Evolutionary conservation across 163 green algal genomes (phyloP).

Genomic region (Trebouxia gelatinosa): DNA sequence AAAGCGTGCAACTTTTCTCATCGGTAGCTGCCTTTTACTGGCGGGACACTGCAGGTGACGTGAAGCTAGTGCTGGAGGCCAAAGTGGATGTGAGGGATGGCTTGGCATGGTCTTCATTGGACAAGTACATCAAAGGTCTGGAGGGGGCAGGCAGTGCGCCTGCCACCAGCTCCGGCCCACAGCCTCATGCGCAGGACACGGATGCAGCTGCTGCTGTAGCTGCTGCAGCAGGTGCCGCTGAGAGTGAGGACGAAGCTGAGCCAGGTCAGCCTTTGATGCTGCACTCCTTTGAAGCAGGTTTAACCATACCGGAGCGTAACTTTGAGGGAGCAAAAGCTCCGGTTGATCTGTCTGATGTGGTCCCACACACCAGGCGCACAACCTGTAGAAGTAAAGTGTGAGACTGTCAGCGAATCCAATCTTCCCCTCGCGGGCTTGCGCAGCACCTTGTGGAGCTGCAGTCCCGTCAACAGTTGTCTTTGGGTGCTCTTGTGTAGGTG

Average conservation of each 20-base stretch:
- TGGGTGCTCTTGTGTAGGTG: too few relatives aligned
- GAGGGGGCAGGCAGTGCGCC: constrained; percentile 29
- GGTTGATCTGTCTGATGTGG: background rate
- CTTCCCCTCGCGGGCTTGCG: too few relatives aligned
- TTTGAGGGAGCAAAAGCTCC: background rate
- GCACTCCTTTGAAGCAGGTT: background rate
- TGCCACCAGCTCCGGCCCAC: background rate
- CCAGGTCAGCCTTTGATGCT: background rate
- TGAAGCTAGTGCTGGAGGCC: constrained; percentile 52
- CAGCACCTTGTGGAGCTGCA: too few relatives aligned
- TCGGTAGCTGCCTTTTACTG: too few relatives aligned
- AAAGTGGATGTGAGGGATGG: constrained; percentile 62
- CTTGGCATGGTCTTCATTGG: constrained; percentile 49
- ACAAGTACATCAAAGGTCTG: constrained; percentile 47
- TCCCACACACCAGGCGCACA: too few relatives aligned
- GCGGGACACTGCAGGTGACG: constrained; percentile 50
- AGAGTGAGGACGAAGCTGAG: background rate
- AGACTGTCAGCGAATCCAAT: too few relatives aligned
- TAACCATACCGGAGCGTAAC: background rate
- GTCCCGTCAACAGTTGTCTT: too few relatives aligned
- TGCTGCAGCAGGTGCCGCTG: background rate
- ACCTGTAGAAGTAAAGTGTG: too few relatives aligned
- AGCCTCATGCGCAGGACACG: background rate
- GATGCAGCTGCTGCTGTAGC: constrained; percentile 12
- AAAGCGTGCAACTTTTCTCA: too few relatives aligned